phyloP scores from a whole-genome alignment of 2,329 filamentous ascomycete species.

The Pseudopyrenochaeta lycopersici region DNA sequence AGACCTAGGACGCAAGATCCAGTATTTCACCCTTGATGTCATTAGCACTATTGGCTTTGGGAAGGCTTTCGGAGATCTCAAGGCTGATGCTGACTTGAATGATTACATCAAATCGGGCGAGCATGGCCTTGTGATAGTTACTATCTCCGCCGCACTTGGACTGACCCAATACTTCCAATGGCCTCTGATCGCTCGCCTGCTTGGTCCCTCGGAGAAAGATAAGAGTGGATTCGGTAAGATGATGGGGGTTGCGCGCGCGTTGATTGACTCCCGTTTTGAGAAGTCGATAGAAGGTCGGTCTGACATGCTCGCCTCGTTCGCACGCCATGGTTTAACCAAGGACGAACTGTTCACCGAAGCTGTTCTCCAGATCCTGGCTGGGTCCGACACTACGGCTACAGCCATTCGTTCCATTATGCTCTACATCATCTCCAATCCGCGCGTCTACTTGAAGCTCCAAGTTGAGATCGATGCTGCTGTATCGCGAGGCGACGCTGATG shows the following conservation, averaged over 20 bases:
- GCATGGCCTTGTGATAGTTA: conserved; percentile 23
- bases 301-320: conserved; percentile 64
- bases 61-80: conserved; percentile 59
- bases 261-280: conserved; percentile 28
- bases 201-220: conserved; percentile 44
- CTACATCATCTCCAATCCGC: conserved; percentile 59
- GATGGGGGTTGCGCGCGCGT: conserved; percentile 23
- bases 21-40: conserved; percentile 64
- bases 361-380: conserved; percentile 60
- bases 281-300: conserved; percentile 54
- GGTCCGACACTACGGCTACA: conserved; percentile 66
- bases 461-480: conserved; percentile 55
- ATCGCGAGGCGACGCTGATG: conserved; percentile 11
- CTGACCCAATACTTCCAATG: conserved; percentile 22
- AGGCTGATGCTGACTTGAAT: conserved; percentile 58
- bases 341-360: conserved; percentile 53
- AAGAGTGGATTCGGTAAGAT: conserved; percentile 32
- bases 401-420: conserved; percentile 62
- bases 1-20: conserved; percentile 57
- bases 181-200: conserved; percentile 26
- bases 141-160: conserved; percentile 14
- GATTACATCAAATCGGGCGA: conserved; percentile 54
- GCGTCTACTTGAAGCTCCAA: conserved; percentile 55
- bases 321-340: conserved; percentile 53
- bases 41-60: conserved; percentile 63